Conservation (phyloP, 176 grass and related monocot genomes). For the Zoysia pacifica region DNA sequence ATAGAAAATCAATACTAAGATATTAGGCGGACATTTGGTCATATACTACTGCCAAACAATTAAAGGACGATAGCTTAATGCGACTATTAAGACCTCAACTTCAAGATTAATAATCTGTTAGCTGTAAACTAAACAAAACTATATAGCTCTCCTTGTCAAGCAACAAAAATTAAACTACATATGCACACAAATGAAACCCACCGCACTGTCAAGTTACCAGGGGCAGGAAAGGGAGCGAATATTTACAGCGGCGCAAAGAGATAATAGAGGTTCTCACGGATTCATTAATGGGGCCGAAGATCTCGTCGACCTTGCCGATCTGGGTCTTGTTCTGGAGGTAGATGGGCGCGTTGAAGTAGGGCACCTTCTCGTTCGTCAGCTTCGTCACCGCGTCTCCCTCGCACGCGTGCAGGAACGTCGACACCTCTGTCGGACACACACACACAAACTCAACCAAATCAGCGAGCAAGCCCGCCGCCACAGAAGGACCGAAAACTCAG, state of each 20-base stretch:
- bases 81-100: background rate
- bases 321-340: slow-evolving; percentile 94
- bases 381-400: slow-evolving; percentile 91
- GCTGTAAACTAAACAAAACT: background rate
- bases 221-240: background rate
- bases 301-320: slow-evolving; percentile 97
- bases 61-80: background rate
- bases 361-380: slow-evolving; percentile 97
- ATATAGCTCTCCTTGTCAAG: background rate
- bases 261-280: slow-evolving; percentile 50
- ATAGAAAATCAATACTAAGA: background rate
- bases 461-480: background rate
- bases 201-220: background rate
- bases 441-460: background rate
- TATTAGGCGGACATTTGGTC: too few relatives aligned
- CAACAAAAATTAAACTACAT: background rate
- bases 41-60: background rate
- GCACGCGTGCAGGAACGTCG: slow-evolving; percentile 86
- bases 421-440: slow-evolving; percentile 52
- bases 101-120: background rate
- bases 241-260: background rate
- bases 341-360: slow-evolving; percentile 93
- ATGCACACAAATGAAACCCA: background rate
- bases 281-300: slow-evolving; percentile 98
- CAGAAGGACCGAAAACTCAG: background rate